phyloP scores from a whole-genome alignment of 2,329 filamentous ascomycete genomes.

The Neofusicoccum umdonicola region DNA sequence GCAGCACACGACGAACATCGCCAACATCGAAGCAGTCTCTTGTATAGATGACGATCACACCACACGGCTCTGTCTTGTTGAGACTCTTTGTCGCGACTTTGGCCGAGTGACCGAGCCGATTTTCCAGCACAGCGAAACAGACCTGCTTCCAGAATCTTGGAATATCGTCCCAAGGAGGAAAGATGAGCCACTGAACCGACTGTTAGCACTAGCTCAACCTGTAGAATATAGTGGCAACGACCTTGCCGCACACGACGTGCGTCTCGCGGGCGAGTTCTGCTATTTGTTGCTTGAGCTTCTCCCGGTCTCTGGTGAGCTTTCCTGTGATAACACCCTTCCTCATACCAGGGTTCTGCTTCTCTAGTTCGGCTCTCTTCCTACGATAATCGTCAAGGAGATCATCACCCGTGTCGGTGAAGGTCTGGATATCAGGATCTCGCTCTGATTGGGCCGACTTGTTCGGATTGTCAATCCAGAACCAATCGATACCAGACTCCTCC shows the following conservation, averaged over 20 bases:
- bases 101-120: constrained; percentile 68
- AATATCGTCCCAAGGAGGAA: constrained; percentile 55
- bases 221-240: constrained; percentile 27
- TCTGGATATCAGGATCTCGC: constrained; percentile 36
- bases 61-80: constrained; percentile 38
- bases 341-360: constrained; percentile 50
- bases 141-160: constrained; percentile 65
- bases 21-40: constrained; percentile 66
- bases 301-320: constrained; percentile 42
- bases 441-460: constrained; percentile 40
- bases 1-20: constrained; percentile 68
- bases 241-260: constrained; percentile 66
- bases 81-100: constrained; percentile 63
- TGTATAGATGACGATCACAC: constrained; percentile 77
- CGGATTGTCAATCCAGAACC: constrained; percentile 74
- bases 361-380: constrained; percentile 48
- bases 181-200: constrained; percentile 68
- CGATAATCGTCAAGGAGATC: constrained; percentile 54
- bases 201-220: constrained; percentile 15
- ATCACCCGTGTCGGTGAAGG: constrained; percentile 54
- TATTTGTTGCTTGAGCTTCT: constrained; percentile 54
- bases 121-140: constrained; percentile 64
- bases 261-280: constrained; percentile 59
- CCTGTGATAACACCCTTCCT: constrained; percentile 40
- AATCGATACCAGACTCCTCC: constrained; percentile 47